phyloP scores from a whole-genome alignment of 495 filamentous ascomycete species.

The Xylaria scruposa region DNA sequence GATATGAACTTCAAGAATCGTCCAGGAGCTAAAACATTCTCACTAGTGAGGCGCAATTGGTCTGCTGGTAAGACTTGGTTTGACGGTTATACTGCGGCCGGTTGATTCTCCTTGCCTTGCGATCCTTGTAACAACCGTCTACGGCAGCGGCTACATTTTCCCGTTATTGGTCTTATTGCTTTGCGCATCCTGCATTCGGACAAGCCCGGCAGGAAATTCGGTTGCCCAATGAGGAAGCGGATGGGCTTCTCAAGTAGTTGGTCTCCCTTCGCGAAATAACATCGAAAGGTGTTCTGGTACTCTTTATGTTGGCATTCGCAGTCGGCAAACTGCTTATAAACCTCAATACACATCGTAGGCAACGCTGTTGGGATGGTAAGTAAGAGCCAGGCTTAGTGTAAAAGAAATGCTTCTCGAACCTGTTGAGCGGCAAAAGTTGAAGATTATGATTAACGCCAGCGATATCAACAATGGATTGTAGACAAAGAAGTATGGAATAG shows the following conservation, averaged over 20 bases:
- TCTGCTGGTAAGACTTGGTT: neutral
- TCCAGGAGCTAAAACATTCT: neutral
- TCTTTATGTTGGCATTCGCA: slow-evolving; percentile 32
- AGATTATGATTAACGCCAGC: neutral
- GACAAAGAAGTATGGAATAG: neutral
- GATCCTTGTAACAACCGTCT: neutral
- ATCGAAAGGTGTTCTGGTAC: slow-evolving; percentile 39
- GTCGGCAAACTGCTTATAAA: slow-evolving; percentile 27
- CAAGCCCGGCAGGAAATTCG: slow-evolving; percentile 27
- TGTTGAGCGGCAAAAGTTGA: neutral
- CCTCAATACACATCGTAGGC: slow-evolving; percentile 37
- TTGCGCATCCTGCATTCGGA: slow-evolving; percentile 20
- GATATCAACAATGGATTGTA: neutral
- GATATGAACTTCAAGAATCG: too few species aligned
- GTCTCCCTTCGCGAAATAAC: slow-evolving; percentile 26
- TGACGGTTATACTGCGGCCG: neutral
- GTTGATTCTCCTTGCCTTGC: neutral
- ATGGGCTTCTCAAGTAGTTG: slow-evolving; percentile 27
- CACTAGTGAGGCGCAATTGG: neutral
- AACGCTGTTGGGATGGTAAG: neutral
- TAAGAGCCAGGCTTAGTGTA: neutral
- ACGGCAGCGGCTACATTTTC: slow-evolving; percentile 30
- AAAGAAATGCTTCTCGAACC: neutral
- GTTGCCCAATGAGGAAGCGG: slow-evolving; percentile 29
- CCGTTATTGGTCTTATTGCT: slow-evolving; percentile 29